Evolutionary conservation across 2,329 filamentous ascomycete genomes (phyloP), one percentile per base, ranked within the genome.

Genomic region (Penicillium hordei): DNA sequence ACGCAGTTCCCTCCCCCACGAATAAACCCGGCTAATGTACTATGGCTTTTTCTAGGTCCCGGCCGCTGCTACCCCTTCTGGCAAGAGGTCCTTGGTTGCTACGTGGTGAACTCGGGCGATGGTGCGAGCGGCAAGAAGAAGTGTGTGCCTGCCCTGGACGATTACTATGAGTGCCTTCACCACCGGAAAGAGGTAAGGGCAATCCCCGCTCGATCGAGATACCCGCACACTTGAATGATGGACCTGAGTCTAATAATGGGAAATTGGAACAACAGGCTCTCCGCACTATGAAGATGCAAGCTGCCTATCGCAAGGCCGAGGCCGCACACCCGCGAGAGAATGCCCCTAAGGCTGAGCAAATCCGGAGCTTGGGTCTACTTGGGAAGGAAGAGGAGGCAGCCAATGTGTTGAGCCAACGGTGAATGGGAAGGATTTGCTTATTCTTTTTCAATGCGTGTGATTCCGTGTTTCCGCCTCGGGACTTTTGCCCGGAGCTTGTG

Each of bases 151-250:
- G 85, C 87, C 5, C 82, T 97, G 65, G 94, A 99, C 76, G 94
- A 99, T 76, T 99, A 99, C 82, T 96, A 97, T 76, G 94, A 99
- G 81, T 99, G 95, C 78, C 81, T 99, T 73, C 94, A 99, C 77
- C 94, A 99, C 83, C 92, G 89, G 83, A 99, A 99, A 82, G 94
- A 99, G 91, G 94, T 97, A 72, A 58, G 85, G 52, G 33, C 46
- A 29, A 13, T 15, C 33, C 34, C 25, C 49, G 25, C 9, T 39
- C 25, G n/a, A 39, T 23, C 8, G 31, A 39, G 12, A 21, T 17
- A 29, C 15, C 12, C 51, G 8, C 5, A 31, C 15, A 31, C 23
- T 43, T 31, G 29, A 15, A 23, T n/a, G 23, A 44, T 48, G 8
- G 21, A 48, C 25, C n/a, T 25, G 38, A 5, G 8, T 33, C 56